Evolutionary conservation across 169 alveolate species (phyloP).

Genomic region (Plasmodium relictum): DNA sequence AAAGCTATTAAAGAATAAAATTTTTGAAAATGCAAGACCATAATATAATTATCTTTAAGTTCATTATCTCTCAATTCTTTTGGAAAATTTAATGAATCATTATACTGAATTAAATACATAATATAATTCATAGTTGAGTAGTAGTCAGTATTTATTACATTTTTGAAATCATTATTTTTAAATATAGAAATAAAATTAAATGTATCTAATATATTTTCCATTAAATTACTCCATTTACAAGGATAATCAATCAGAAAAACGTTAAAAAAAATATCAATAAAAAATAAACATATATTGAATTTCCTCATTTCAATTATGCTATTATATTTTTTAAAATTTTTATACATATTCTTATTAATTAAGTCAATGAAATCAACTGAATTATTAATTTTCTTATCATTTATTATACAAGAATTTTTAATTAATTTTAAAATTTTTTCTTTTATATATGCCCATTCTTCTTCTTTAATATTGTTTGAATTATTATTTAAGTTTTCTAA

Average conservation of each 20-base stretch:
- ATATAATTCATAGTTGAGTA: constrained; percentile 36
- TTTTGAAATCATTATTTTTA: constrained; percentile 19
- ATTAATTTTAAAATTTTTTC: constrained; percentile 37
- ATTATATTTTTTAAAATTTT: constrained; percentile 60
- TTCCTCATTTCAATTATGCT: constrained; percentile 66
- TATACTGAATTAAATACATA: constrained; percentile 13
- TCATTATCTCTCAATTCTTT: constrained; percentile 6
- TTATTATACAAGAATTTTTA: constrained; percentile 69
- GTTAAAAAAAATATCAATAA: constrained; percentile 67
- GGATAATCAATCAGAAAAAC: constrained; percentile 60
- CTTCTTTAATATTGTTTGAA: constrained; percentile 34
- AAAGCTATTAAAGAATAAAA: constrained; percentile 49
- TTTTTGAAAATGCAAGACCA: constrained; percentile 50
- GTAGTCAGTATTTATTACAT: constrained; percentile 36
- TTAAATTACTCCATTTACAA: constrained; percentile 49
- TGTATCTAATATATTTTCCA: constrained; percentile 30
- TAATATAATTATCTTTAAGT: constrained; percentile 2
- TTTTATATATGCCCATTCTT: constrained; percentile 69
- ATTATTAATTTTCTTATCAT: constrained; percentile 5
- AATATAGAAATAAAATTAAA: constrained; percentile 60
- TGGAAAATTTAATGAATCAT: constrained; percentile 7
- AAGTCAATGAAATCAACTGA: not conserved
- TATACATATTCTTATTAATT: constrained; percentile 60
- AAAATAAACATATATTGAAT: constrained; percentile 69
- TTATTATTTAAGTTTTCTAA: constrained; percentile 24